Evolutionary conservation across 805 yeast genomes (phyloP).

Genomic region (Ogataea paraovalis): DNA sequence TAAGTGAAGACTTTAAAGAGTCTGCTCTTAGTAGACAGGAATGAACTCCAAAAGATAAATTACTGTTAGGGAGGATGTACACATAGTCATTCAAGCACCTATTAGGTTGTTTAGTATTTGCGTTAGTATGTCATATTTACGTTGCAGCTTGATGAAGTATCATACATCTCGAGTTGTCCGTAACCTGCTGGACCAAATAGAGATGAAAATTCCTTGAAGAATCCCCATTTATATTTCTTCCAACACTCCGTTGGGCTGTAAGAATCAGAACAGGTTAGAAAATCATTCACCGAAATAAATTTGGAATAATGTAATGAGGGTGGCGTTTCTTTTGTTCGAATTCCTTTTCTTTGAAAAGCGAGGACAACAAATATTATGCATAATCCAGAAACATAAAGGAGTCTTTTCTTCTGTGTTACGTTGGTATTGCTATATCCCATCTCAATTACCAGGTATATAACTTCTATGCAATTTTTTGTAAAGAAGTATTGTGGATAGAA

Average conservation of each 20-base stretch:
- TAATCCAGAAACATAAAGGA: too few relatives aligned
- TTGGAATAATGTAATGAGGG: neutral
- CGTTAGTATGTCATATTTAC: too few relatives aligned
- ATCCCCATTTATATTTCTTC: neutral
- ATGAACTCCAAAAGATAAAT: constrained; percentile 10
- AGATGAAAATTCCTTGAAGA: neutral
- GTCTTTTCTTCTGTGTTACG: too few relatives aligned
- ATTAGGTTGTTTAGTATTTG: neutral
- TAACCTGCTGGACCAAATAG: constrained; percentile 11
- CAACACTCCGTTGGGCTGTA: neutral
- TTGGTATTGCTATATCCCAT: too few relatives aligned
- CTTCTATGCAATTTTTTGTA: too few relatives aligned
- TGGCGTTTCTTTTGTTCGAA: neutral
- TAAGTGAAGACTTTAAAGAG: neutral
- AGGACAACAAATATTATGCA: too few relatives aligned
- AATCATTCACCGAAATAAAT: neutral
- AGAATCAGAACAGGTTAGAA: neutral
- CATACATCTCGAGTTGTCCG: constrained; percentile 12
- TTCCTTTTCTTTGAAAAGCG: too few relatives aligned
- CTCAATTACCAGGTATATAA: too few relatives aligned
- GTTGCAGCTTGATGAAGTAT: too few relatives aligned
- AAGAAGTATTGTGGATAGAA: neutral
- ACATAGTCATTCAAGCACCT: constrained; percentile 14
- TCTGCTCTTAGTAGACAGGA: constrained; percentile 14
- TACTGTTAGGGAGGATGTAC: constrained; percentile 3